Conservation (phyloP, 345 rosid genomes). For the Populus davidiana region DNA sequence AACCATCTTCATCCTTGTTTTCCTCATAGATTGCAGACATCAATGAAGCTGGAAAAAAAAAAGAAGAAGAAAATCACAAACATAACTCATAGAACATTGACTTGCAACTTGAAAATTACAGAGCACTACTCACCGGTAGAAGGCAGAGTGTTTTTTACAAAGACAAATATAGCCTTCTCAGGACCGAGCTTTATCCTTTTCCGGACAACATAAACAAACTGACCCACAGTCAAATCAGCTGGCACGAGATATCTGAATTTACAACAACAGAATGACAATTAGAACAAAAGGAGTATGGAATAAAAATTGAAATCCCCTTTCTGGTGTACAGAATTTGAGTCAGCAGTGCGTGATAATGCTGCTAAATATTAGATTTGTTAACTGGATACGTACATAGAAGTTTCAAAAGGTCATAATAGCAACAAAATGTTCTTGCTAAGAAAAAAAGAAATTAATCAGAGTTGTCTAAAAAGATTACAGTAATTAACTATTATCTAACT, state of each 20-base stretch:
- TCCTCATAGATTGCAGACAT: conserved; percentile 65
- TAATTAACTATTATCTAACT: not conserved
- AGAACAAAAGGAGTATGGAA: not conserved
- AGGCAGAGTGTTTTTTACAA: conserved; percentile 63
- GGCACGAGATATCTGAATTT: conserved; percentile 68
- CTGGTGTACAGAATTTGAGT: not conserved
- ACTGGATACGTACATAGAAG: too few relatives aligned
- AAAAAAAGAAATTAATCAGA: not conserved
- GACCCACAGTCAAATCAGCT: conserved; percentile 69
- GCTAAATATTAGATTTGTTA: not conserved
- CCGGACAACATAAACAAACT: conserved; percentile 73
- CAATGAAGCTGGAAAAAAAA: conserved; percentile 47
- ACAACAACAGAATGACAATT: not conserved
- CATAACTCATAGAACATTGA: not conserved
- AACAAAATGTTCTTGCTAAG: not conserved
- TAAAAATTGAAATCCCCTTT: not conserved
- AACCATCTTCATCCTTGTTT: conserved; percentile 70
- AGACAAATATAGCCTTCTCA: conserved; percentile 71
- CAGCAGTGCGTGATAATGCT: not conserved
- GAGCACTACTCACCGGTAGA: conserved; percentile 45
- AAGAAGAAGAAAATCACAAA: not conserved
- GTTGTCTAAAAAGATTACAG: not conserved
- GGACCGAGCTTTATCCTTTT: conserved; percentile 75
- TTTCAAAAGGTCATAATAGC: not conserved
- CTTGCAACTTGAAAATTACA: not conserved